These are phyloP conservation scores for Pulicaria dysenterica DNA, from an alignment of 129 eudicot species.

Conservation along the genomic window DNA sequence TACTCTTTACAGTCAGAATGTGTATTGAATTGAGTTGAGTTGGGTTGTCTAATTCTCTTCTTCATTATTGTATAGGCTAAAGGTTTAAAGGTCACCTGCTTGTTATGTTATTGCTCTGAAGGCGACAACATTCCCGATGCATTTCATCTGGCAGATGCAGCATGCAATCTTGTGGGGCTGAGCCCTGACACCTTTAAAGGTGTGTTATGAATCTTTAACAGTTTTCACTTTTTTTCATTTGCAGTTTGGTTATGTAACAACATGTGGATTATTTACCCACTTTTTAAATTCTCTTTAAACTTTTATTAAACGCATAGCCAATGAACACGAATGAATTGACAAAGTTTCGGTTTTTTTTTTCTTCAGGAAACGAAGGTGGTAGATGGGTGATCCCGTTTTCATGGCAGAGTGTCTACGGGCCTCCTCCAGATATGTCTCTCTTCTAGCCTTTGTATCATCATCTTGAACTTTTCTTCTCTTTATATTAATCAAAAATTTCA, in stretches of 20 bases:
- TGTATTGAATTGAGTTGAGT: too few relatives aligned
- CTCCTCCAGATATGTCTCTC: conserved; percentile 89
- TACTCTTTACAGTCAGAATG: too few relatives aligned
- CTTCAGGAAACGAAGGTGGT: conserved; percentile 65
- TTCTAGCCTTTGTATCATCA: conserved; percentile 42
- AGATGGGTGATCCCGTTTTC: conserved; percentile 80
- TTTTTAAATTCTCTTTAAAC: neutral
- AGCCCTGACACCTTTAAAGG: conserved; percentile 46
- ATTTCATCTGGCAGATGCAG: conserved; percentile 83
- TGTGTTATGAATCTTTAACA: conserved; percentile 28
- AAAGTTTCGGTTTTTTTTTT: neutral
- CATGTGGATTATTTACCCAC: neutral
- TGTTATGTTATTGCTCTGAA: conserved; percentile 92
- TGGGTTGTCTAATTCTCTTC: too few relatives aligned
- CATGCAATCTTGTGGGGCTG: conserved; percentile 53
- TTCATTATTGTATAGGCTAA: conserved; percentile 53
- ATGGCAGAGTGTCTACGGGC: conserved; percentile 97
- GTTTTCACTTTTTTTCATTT: neutral
- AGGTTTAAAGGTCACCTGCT: conserved; percentile 94
- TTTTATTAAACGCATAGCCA: neutral
- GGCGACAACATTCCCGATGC: conserved; percentile 96
- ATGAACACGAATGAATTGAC: neutral
- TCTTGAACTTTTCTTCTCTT: neutral
- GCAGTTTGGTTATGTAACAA: too few relatives aligned
- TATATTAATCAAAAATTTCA: neutral